Evolutionary conservation across 805 yeast genomes (phyloP), one percentile per base, ranked within the genome.

Genomic region (Saturnispora hagleri): DNA sequence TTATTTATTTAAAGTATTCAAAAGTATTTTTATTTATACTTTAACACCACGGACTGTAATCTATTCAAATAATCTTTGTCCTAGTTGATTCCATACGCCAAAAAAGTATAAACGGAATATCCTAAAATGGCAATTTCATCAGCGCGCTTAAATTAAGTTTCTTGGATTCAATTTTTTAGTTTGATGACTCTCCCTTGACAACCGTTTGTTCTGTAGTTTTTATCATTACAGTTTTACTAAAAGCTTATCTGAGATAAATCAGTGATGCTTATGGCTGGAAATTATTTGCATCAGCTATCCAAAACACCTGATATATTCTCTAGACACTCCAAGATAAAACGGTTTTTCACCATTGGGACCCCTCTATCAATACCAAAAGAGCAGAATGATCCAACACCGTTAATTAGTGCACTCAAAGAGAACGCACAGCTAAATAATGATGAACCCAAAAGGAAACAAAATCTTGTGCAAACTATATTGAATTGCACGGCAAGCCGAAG

Each of bases 401-500:
- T 18, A 38, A 22, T 41, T 10, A 26, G 3, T 7, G 8, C 12
- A 0, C 27, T 44, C 31, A 26, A 31, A 13, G 17, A 41, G 10
- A 13, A 41, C 12, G 31, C 44, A 13, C 22, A 22, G 13, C 10
- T 5, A 10, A 22, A 28, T 18, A 18, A 17, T 31, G 36, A 44
- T 6, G 15, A 44, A 7, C n/a, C 33, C 10, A 22, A 31, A 18
- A 76, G 79, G 18, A 81, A 80, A 57, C 74, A 80, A 57, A 87
- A 86, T 51, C 70, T 91, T 48, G 83, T 91, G n/a, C 70, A 89
- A 17, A 82, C 97, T 1, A 89, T 91, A 24, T 72, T 91, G 53
- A 84, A 84, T 60, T 83, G 96, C 1, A 87, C 97, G 4, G 95
- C 97, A 5, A 91, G 98, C 1, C 90, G 89, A 64, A 73, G 99